Conservation (phyloP, 306 rosid species). For the Leucaena leucocephala region DNA sequence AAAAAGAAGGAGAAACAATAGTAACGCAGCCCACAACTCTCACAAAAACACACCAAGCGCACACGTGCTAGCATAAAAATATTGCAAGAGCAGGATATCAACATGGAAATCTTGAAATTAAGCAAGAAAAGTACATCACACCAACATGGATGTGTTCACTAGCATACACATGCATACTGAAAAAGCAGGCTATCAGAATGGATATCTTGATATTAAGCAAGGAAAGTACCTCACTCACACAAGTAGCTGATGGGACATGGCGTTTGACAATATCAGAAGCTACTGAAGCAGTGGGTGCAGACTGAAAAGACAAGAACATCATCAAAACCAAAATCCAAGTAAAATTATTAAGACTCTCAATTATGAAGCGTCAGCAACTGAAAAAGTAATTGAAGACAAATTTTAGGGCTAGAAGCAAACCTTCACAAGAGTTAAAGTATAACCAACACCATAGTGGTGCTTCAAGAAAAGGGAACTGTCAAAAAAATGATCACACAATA, state of each 20-base stretch:
- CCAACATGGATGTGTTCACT: background rate
- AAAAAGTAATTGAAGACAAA: constrained; percentile 33
- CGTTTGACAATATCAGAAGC: constrained; percentile 86
- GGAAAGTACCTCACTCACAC: constrained; percentile 90
- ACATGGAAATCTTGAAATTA: background rate
- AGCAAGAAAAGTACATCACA: background rate
- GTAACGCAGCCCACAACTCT: background rate
- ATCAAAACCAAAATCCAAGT: constrained; percentile 27
- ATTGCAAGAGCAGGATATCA: background rate
- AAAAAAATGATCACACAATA: constrained; percentile 37
- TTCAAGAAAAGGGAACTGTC: constrained; percentile 92
- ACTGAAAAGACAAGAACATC: constrained; percentile 55
- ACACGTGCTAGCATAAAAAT: background rate
- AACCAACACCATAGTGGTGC: constrained; percentile 97
- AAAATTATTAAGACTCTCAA: constrained; percentile 33
- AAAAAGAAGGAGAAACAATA: background rate
- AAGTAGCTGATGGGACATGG: constrained; percentile 87
- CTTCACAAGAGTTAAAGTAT: constrained; percentile 92
- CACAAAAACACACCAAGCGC: background rate
- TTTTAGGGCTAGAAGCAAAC: constrained; percentile 46
- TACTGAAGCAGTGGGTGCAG: constrained; percentile 79
- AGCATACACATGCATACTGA: background rate
- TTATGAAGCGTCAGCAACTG: constrained; percentile 24
- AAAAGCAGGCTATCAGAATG: background rate
- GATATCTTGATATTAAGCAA: constrained; percentile 11